These are phyloP conservation scores for Nelumbo lutea DNA, from an alignment of 164 flowering plant genomes.

Conservation along the genomic window DNA sequence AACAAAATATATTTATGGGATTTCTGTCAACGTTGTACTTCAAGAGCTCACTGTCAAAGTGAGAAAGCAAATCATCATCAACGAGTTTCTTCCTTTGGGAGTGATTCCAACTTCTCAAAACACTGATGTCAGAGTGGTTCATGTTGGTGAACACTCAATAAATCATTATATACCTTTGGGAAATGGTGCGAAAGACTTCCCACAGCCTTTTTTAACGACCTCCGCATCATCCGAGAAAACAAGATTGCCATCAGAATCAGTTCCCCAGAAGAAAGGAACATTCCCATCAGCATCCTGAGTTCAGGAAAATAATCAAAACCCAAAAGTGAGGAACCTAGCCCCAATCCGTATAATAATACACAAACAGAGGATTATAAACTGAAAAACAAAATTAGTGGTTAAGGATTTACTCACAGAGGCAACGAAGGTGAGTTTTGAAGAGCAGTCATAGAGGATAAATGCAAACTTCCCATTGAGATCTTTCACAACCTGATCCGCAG, in stretches of 20 bases:
- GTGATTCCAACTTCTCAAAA: no score
- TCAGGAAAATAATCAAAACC: neutral
- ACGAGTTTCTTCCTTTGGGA: no score
- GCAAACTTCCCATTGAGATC: conserved; percentile 82
- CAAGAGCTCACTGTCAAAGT: no score
- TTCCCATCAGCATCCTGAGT: conserved; percentile 88
- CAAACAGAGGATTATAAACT: neutral
- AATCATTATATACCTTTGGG: neutral
- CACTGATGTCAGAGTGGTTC: no score
- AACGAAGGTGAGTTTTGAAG: conserved; percentile 51
- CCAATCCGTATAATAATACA: neutral
- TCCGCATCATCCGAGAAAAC: conserved; percentile 70
- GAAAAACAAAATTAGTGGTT: neutral
- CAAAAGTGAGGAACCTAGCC: neutral
- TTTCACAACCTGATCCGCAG: conserved; percentile 87
- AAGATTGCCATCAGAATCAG: conserved; percentile 73
- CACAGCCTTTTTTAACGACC: conserved; percentile 70
- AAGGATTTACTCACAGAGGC: conserved; percentile 54
- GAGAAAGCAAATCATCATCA: no score
- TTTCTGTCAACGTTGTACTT: no score
- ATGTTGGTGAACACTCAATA: neutral
- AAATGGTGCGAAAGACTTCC: conserved; percentile 84
- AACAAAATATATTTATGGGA: no score
- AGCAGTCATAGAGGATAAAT: conserved; percentile 67
- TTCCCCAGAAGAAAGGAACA: conserved; percentile 94